phyloP scores from a whole-genome alignment of 2,329 filamentous ascomycete genomes.

The Graphilbum ipis-grandicollis region DNA sequence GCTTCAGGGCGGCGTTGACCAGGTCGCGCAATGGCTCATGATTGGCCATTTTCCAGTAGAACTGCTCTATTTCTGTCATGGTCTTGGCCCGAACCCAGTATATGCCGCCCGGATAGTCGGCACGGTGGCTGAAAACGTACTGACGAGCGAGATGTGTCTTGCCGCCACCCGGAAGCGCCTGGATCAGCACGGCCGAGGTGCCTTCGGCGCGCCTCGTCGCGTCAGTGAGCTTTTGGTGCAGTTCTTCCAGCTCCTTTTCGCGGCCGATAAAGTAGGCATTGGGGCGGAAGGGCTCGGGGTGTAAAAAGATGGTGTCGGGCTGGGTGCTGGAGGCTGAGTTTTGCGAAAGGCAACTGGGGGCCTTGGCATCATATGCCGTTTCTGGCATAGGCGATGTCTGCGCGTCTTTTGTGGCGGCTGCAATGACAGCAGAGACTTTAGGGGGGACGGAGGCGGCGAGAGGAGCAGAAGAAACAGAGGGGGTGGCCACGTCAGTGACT shows the following conservation, averaged over 20 bases:
- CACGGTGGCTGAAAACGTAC: conserved; percentile 43
- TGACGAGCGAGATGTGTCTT: conserved; percentile 53
- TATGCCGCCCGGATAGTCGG: conserved; percentile 45
- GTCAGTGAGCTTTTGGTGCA: conserved; percentile 43
- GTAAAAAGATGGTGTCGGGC: conserved; percentile 18
- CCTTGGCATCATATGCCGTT: too few relatives aligned
- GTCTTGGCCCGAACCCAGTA: conserved; percentile 54
- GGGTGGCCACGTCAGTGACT: too few relatives aligned
- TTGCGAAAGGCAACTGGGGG: too few relatives aligned
- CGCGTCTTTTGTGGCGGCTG: too few relatives aligned
- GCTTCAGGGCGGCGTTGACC: conserved; percentile 19
- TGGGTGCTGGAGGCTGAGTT: too few relatives aligned
- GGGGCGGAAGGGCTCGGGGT: conserved; percentile 40
- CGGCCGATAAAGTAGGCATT: conserved; percentile 48
- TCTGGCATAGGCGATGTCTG: too few relatives aligned
- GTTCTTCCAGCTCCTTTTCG: conserved; percentile 33
- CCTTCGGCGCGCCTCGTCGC: conserved; percentile 34
- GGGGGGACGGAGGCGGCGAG: too few relatives aligned
- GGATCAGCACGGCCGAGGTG: conserved; percentile 45
- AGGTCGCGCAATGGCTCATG: conserved; percentile 28
- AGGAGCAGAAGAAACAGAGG: too few relatives aligned
- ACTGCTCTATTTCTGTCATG: conserved; percentile 37
- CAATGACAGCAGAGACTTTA: too few relatives aligned
- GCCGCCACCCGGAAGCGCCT: conserved; percentile 46
- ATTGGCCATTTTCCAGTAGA: conserved; percentile 49